Evolutionary conservation across 441 rosid genomes (phyloP).

Genomic region (Populus hybrid): DNA sequence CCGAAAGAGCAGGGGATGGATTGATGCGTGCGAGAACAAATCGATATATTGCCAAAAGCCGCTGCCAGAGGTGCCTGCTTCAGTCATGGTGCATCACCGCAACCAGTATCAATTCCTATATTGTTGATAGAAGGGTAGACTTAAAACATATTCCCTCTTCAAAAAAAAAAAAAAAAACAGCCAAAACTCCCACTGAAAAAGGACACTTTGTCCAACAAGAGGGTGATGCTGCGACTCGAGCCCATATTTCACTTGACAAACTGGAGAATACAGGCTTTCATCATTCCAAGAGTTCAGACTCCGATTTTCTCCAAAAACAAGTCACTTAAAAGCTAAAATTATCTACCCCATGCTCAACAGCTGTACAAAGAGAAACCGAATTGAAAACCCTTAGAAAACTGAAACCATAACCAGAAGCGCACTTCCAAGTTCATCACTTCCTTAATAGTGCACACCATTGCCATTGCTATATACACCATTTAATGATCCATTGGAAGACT

Average conservation of each 20-base stretch:
- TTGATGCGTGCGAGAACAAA: neutral
- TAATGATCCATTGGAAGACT: conserved; percentile 33
- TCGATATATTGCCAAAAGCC: neutral
- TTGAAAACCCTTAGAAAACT: conserved; percentile 17
- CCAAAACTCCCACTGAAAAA: neutral
- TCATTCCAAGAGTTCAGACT: neutral
- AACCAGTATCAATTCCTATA: neutral
- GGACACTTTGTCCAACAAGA: neutral
- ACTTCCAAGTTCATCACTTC: neutral
- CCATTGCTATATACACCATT: conserved; percentile 60
- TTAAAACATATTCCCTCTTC: neutral
- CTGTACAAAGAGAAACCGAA: conserved; percentile 31
- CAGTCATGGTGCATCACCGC: neutral
- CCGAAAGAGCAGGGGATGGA: neutral
- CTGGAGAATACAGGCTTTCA: neutral
- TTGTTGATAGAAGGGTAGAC: neutral
- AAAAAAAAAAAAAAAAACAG: neutral
- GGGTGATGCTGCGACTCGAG: conserved; percentile 1
- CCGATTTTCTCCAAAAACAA: conserved; percentile 15
- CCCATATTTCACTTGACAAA: neutral
- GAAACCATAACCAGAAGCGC: conserved; percentile 16
- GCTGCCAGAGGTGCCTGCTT: neutral
- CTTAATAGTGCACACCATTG: conserved; percentile 57
- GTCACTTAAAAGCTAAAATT: conserved; percentile 10
- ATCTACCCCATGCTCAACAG: conserved; percentile 26